A percentile compares a stretch with the other conserved stretches of the same genome.
These are phyloP conservation scores for Candida freyschussii DNA, from an alignment of 1,139 yeast genomes.

Conservation along the genomic window DNA sequence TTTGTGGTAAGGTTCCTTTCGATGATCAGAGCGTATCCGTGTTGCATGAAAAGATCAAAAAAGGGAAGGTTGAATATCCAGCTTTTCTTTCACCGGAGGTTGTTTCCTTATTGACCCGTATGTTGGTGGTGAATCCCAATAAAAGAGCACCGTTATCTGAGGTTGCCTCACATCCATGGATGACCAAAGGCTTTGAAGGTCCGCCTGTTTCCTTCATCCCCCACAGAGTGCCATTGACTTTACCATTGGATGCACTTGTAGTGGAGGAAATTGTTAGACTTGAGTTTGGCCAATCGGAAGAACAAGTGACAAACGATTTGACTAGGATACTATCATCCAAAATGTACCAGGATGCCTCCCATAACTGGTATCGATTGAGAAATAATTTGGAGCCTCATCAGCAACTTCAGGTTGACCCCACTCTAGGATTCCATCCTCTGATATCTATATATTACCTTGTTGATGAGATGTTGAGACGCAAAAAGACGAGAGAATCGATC, in stretches of 20 bases:
- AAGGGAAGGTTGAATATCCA: conserved; percentile 92
- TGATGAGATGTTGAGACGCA: conserved; percentile 71
- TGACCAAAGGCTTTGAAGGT: conserved; percentile 80
- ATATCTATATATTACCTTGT: conserved; percentile 83
- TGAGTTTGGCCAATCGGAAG: conserved; percentile 70
- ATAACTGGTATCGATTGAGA: conserved; percentile 47
- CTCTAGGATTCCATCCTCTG: conserved; percentile 84
- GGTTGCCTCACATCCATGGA: conserved; percentile 90
- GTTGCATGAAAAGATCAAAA: conserved; percentile 88
- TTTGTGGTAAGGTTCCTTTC: conserved; percentile 97
- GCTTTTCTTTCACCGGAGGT: conserved; percentile 76
- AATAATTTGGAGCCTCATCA: conserved; percentile 10
- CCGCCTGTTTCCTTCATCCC: conserved; percentile 73
- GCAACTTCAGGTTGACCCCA: conserved; percentile 45
- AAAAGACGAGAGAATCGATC: conserved; percentile 46
- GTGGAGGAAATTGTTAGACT: conserved; percentile 71
- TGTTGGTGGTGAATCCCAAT: conserved; percentile 87
- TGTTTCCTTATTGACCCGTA: conserved; percentile 73
- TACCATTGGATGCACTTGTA: conserved; percentile 70
- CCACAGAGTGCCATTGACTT: conserved; percentile 62
- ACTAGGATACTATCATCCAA: conserved; percentile 56
- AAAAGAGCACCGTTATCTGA: conserved; percentile 78
- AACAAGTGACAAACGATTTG: conserved; percentile 53
- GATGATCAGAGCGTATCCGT: conserved; percentile 94
- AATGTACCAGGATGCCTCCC: conserved; percentile 61